Percentiles rank a stretch among this genome's conserved stretches.
These are phyloP conservation scores for Aureobasidium sp. DNA, from an alignment of 2,329 filamentous ascomycete species.

Conservation along the genomic window DNA sequence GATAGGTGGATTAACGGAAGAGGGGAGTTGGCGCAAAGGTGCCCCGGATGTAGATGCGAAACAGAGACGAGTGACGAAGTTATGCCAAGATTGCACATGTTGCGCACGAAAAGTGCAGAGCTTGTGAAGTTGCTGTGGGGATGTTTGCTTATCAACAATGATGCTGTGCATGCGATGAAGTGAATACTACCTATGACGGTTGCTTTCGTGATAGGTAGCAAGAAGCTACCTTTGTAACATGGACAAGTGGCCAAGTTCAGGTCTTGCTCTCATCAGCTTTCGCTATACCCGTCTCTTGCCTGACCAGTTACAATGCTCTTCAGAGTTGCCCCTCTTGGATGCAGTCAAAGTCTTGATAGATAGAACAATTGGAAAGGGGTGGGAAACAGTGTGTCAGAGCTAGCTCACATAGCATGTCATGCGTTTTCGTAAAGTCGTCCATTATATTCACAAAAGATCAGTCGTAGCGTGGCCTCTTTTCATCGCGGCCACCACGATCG, in stretches of 20 bases:
- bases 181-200: background rate
- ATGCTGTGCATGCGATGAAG: background rate
- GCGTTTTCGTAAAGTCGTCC: background rate
- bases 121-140: constrained; percentile 12
- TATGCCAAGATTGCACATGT: background rate
- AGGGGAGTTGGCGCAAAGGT: too few relatives aligned
- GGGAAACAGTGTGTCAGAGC: background rate
- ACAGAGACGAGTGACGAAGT: background rate
- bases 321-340: background rate
- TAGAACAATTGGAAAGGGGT: background rate
- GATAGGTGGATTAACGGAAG: background rate
- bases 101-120: background rate
- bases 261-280: constrained; percentile 55
- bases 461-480: constrained; percentile 37
- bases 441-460: background rate
- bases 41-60: background rate
- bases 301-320: too few relatives aligned
- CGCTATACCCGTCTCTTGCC: constrained; percentile 35
- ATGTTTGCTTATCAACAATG: constrained; percentile 14
- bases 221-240: constrained; percentile 38
- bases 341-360: background rate
- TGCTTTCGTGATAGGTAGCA: background rate
- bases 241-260: constrained; percentile 63
- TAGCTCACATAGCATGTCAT: background rate
- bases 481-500: constrained; percentile 32